Percentiles rank a stretch among this genome's conserved stretches.
Conservation (phyloP, 129 eudicot species). For the Solidago caesia region DNA sequence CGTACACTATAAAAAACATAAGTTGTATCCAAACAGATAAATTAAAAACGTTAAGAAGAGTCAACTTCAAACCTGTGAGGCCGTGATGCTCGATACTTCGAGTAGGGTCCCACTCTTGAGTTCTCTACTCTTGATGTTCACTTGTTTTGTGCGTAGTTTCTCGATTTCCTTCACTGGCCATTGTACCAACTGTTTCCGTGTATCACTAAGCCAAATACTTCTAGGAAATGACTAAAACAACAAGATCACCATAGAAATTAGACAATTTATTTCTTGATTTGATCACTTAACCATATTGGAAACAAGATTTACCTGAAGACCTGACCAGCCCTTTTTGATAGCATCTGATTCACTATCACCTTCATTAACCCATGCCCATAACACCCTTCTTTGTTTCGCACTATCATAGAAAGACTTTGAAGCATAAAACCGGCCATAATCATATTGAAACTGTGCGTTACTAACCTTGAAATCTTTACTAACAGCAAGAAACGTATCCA, state of each 20-base stretch:
- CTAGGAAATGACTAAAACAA: conserved; percentile 55
- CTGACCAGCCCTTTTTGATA: conserved; percentile 55
- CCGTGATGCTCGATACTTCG: conserved; percentile 43
- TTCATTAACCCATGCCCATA: conserved; percentile 72
- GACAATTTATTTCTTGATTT: not conserved
- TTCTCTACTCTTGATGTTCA: conserved; percentile 18
- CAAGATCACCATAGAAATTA: not conserved
- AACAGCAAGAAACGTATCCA: conserved; percentile 34
- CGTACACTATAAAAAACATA: not conserved
- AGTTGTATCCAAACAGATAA: not conserved
- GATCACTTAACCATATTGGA: not conserved
- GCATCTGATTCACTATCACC: conserved; percentile 21
- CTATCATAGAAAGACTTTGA: conserved; percentile 65
- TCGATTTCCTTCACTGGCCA: conserved; percentile 64
- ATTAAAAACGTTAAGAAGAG: not conserved
- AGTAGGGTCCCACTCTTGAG: conserved; percentile 34
- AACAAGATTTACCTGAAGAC: conserved; percentile 50
- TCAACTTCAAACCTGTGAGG: conserved; percentile 45
- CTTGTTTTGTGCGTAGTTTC: conserved; percentile 37
- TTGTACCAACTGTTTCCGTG: conserved; percentile 55
- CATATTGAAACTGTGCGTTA: conserved; percentile 35
- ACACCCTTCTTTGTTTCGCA: conserved; percentile 47
- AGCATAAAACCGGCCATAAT: conserved; percentile 75
- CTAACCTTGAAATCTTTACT: conserved; percentile 35
- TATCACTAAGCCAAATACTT: conserved; percentile 46